Conservation (phyloP, 2,329 filamentous ascomycete genomes). For the Truncatella angustata region DNA sequence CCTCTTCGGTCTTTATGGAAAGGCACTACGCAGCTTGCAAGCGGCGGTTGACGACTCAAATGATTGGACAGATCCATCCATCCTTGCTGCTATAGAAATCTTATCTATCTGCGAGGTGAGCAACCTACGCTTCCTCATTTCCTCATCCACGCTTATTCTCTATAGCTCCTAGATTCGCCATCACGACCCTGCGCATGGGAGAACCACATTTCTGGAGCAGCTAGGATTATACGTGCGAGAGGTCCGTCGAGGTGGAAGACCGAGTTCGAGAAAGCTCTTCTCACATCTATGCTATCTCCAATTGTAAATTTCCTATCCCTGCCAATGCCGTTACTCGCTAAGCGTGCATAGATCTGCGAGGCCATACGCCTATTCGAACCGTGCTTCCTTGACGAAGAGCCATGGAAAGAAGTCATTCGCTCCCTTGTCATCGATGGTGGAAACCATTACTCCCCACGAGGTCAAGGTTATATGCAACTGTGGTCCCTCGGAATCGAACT, state of each 20-base stretch:
- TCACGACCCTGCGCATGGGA: slow-evolving; percentile 11
- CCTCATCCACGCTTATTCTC: neutral
- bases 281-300: slow-evolving; percentile 6
- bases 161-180: slow-evolving; percentile 11
- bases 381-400: slow-evolving; percentile 15
- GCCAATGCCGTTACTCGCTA: neutral
- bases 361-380: slow-evolving; percentile 8
- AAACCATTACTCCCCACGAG: slow-evolving; percentile 2
- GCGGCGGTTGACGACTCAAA: slow-evolving; percentile 6
- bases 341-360: slow-evolving; percentile 10
- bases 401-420: slow-evolving; percentile 13
- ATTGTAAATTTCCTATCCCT: too few relatives aligned
- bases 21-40: slow-evolving; percentile 11
- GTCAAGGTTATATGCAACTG: slow-evolving; percentile 4
- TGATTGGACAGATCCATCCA: slow-evolving; percentile 8
- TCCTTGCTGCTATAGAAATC: slow-evolving; percentile 15
- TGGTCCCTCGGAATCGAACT: slow-evolving; percentile 7
- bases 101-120: slow-evolving; percentile 16
- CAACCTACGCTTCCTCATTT: neutral
- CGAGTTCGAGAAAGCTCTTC: slow-evolving; percentile 14
- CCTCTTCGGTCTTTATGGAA: slow-evolving; percentile 7
- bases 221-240: slow-evolving; percentile 13
- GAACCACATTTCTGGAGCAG: slow-evolving; percentile 14
- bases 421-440: neutral
- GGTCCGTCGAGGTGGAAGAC: slow-evolving; percentile 14